Evolutionary conservation across 2,329 filamentous ascomycete genomes (phyloP), one percentile per base, ranked within the genome.

Genomic region (Didymella segeticola): DNA sequence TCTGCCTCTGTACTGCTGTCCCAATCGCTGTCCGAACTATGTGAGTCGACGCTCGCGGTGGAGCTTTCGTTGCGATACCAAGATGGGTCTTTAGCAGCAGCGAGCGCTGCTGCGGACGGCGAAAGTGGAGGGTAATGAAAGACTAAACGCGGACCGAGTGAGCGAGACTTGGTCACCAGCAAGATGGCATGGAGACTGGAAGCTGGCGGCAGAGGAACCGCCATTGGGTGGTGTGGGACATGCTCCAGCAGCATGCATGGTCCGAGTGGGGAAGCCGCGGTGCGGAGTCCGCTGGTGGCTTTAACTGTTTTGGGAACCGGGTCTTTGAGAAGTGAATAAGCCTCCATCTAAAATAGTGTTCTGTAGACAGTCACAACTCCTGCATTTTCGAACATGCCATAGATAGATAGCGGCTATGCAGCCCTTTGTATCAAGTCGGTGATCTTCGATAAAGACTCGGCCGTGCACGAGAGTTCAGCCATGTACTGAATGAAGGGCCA

Each of bases 51-150:
- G 49, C 71, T 75, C 34, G 63, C 68, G 5, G 72, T 76, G 2
- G 72, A 71, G 15, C 70, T 71, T 38, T 69, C 66, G 45, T 70
- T 68, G 29, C 73, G 69, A 49, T 71, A 76, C 75, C 74, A 77
- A 1, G 66, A 58, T 2, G 73, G 68, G 27, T 69, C 65, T 31
- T 68, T 69, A 37, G 67, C 68, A 8, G 67, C 67, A 7, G 68
- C 67, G 23, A 75, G 64, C 5, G 69, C 66, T n/a, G 69, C 65
- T 2, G 70, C 68, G 6, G 69, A 72, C 2, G 71, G 68, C 19
- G 74, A 73, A n/a, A 75, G 62, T 5, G 71, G 71, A 20, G 75
- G 75, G 37, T 77, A 77, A 58, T 77, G 75, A 57, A 77, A 77
- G 30, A 77, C 73, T n/a, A 77, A 71, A 7, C 72, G 71, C 3